Conservation (phyloP, 805 yeast genomes). For the Komagataella phaffii region DNA sequence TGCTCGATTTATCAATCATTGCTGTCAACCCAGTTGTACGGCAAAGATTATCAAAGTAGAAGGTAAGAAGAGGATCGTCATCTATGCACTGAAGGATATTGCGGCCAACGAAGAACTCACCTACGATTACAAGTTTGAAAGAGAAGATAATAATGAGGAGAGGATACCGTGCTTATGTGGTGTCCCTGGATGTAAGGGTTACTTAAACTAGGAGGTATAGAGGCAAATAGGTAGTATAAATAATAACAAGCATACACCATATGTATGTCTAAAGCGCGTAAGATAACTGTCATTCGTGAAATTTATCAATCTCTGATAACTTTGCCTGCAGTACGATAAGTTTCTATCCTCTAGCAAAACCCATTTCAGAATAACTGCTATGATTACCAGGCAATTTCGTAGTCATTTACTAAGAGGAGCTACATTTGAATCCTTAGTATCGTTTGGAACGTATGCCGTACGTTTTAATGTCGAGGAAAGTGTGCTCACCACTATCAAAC, state of each 20-base stretch:
- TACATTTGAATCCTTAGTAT: background rate
- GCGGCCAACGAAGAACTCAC: conserved; percentile 86
- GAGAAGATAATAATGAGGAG: conserved; percentile 80
- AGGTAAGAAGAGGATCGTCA: conserved; percentile 86
- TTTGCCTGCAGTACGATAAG: too few species aligned
- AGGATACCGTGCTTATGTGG: conserved; percentile 91
- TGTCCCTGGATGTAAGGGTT: conserved; percentile 88
- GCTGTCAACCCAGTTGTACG: conserved; percentile 95
- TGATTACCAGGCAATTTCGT: background rate
- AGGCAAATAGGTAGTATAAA: background rate
- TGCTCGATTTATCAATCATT: conserved; percentile 93
- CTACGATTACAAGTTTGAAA: conserved; percentile 89
- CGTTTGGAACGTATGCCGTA: background rate
- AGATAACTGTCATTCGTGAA: background rate
- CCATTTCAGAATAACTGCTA: too few species aligned
- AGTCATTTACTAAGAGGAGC: background rate
- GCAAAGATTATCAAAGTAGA: conserved; percentile 94
- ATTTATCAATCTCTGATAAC: background rate
- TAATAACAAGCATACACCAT: background rate
- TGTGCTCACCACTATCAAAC: background rate
- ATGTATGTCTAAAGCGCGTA: background rate
- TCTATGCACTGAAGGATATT: conserved; percentile 83
- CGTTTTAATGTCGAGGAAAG: background rate
- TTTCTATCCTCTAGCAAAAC: too few species aligned
- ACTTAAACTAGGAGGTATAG: conserved; percentile 40